Conservation (phyloP, 2,329 filamentous ascomycete genomes). For the Berkeleyomyces rouxiae region DNA sequence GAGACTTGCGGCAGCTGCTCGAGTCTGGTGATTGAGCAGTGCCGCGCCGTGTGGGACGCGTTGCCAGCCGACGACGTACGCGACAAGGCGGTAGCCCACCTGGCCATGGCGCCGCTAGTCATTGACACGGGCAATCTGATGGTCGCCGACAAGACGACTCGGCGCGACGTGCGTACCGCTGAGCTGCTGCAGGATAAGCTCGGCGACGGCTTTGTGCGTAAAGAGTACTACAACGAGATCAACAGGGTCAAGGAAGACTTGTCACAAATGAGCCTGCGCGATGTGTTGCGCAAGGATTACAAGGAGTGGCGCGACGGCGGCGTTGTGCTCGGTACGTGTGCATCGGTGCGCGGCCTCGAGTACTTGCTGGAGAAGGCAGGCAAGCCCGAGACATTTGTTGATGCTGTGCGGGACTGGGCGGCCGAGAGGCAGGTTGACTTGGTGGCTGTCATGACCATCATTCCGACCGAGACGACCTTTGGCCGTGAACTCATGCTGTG, state of each 20-base stretch:
- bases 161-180: constrained; percentile 41
- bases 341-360: constrained; percentile 42
- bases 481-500: constrained; percentile 52
- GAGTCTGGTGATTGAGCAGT: constrained; percentile 49
- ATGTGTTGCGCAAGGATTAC: constrained; percentile 68
- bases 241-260: constrained; percentile 52
- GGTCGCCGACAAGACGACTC: constrained; percentile 46
- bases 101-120: constrained; percentile 54
- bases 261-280: constrained; percentile 39
- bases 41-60: constrained; percentile 35
- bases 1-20: constrained; percentile 55
- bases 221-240: constrained; percentile 42
- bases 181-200: constrained; percentile 38
- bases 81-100: constrained; percentile 44
- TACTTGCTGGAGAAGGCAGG: constrained; percentile 41
- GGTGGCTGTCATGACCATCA: constrained; percentile 54
- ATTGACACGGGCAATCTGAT: constrained; percentile 55
- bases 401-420: background rate
- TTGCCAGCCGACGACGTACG: constrained; percentile 17
- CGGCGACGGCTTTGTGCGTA: constrained; percentile 29
- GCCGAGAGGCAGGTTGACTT: constrained; percentile 25
- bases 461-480: constrained; percentile 36
- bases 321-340: constrained; percentile 46
- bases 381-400: constrained; percentile 17
- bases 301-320: constrained; percentile 54